Evolutionary conservation across 495 filamentous ascomycete species (phyloP).

Genomic region (Neurospora cerealis): DNA sequence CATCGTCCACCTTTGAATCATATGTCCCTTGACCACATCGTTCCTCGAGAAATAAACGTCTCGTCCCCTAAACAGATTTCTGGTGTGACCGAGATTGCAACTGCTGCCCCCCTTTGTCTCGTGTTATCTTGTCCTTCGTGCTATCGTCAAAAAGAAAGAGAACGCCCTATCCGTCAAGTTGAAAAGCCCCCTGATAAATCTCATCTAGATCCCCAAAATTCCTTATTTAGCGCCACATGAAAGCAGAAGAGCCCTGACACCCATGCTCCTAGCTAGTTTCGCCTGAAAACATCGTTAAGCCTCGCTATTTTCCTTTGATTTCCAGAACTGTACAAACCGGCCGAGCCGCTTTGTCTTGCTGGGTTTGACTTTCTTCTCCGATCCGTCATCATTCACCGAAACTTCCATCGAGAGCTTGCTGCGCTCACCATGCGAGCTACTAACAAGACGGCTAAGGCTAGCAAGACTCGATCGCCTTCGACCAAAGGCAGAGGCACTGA

Average conservation of each 20-base stretch:
- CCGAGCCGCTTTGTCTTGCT: slow-evolving; percentile 67
- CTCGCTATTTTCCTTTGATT: slow-evolving; percentile 32
- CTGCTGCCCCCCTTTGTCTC: slow-evolving; percentile 1
- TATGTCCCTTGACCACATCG: slow-evolving; percentile 20
- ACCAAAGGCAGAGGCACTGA: slow-evolving; percentile 54
- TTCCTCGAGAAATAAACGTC: slow-evolving; percentile 15
- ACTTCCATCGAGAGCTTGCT: slow-evolving; percentile 74
- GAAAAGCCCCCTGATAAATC: slow-evolving; percentile 12
- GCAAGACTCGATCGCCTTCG: slow-evolving; percentile 77
- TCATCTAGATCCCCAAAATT: neutral
- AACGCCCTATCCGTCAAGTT: slow-evolving; percentile 12
- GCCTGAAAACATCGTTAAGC: slow-evolving; percentile 3
- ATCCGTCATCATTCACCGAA: slow-evolving; percentile 33
- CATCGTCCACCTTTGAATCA: slow-evolving; percentile 21
- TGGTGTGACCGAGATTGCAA: neutral
- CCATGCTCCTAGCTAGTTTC: neutral
- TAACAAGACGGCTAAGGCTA: slow-evolving; percentile 75
- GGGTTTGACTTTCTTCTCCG: slow-evolving; percentile 53
- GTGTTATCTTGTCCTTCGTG: slow-evolving; percentile 24
- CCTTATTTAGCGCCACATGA: slow-evolving; percentile 1
- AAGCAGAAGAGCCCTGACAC: neutral
- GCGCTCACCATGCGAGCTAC: slow-evolving; percentile 63
- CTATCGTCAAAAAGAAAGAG: slow-evolving; percentile 25
- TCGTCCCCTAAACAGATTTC: slow-evolving; percentile 6
- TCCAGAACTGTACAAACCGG: slow-evolving; percentile 80